Conservation (phyloP, 2,329 filamentous ascomycete species). For the Cercospora nicotianae region DNA sequence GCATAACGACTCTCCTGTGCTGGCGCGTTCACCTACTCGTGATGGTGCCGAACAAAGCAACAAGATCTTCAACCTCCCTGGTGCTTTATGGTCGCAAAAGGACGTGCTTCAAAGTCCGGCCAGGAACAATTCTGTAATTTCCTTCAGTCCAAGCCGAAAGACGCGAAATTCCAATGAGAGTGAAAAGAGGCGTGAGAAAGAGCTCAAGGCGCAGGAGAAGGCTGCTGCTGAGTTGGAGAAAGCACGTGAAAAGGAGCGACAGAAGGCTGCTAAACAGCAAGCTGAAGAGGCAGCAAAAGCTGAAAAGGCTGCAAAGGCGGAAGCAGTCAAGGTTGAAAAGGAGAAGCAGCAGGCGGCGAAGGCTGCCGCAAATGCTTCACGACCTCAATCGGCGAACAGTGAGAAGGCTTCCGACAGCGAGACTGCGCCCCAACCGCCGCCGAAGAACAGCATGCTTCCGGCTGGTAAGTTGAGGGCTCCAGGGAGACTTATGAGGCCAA, state of each 20-base stretch:
- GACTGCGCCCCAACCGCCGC: conserved; percentile 62
- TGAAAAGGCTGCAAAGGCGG: conserved; percentile 42
- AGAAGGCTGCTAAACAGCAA: conserved; percentile 62
- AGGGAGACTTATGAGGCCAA: conserved; percentile 40
- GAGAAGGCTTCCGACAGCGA: conserved; percentile 46
- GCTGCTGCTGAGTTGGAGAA: conserved; percentile 66
- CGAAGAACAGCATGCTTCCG: conserved; percentile 48
- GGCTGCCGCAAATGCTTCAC: conserved; percentile 22
- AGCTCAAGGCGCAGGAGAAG: conserved; percentile 62
- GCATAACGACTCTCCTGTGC: conserved; percentile 31
- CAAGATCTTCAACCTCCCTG: conserved; percentile 37
- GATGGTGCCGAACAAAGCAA: conserved; percentile 21
- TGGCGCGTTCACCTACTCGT: conserved; percentile 22
- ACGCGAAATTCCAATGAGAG: conserved; percentile 62
- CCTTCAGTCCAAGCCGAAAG: conserved; percentile 44
- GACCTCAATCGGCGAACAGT: conserved; percentile 39
- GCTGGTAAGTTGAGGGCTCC: conserved; percentile 40
- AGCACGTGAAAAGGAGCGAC: conserved; percentile 67
- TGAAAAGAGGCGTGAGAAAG: conserved; percentile 62
- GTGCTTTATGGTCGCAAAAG: conserved; percentile 35
- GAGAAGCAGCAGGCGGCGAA: conserved; percentile 34
- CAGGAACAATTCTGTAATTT: conserved; percentile 32
- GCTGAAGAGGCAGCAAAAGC: conserved; percentile 44
- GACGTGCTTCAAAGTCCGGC: conserved; percentile 29
- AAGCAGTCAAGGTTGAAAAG: conserved; percentile 40